A percentile compares a stretch with the other conserved stretches of the same genome.
These are phyloP conservation scores for Aristolochia californica DNA, from an alignment of 164 flowering plant genomes.

Conservation along the genomic window DNA sequence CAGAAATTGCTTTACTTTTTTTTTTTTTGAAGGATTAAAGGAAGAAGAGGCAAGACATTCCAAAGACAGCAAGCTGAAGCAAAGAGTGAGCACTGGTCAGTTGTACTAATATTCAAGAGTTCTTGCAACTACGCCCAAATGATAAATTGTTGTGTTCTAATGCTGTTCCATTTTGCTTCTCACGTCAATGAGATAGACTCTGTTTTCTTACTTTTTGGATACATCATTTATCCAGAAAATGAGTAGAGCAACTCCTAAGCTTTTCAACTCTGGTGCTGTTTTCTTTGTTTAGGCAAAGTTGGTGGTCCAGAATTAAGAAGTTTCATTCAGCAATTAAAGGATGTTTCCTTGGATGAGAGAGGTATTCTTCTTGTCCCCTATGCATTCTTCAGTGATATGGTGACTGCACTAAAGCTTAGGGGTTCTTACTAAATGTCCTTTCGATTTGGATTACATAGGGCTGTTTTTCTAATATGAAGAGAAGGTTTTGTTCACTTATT, in stretches of 20 bases:
- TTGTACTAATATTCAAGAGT: background rate
- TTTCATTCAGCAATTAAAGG: conserved; percentile 67
- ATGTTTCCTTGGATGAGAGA: conserved; percentile 27
- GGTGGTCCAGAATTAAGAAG: conserved; percentile 78
- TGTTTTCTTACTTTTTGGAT: background rate
- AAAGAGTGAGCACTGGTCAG: conserved; percentile 40
- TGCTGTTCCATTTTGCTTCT: background rate
- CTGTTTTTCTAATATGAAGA: background rate
- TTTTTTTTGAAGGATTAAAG: conserved; percentile 42
- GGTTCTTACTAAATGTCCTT: background rate
- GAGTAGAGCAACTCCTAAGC: background rate
- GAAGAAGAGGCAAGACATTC: conserved; percentile 79
- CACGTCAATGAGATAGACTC: background rate
- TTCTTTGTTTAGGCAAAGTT: conserved; percentile 41
- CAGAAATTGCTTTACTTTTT: background rate
- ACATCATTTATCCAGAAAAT: background rate
- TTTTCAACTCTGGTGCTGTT: background rate
- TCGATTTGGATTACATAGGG: background rate
- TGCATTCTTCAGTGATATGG: background rate
- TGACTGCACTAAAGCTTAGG: background rate
- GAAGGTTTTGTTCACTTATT: background rate
- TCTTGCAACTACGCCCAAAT: too few species aligned
- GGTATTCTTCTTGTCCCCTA: conserved; percentile 27
- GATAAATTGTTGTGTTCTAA: background rate
- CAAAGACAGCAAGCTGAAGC: conserved; percentile 26